Percentiles rank a stretch among this genome's conserved stretches.
Conservation (phyloP, 2,329 filamentous ascomycete species). For the Neocatenulostroma microsporum region DNA sequence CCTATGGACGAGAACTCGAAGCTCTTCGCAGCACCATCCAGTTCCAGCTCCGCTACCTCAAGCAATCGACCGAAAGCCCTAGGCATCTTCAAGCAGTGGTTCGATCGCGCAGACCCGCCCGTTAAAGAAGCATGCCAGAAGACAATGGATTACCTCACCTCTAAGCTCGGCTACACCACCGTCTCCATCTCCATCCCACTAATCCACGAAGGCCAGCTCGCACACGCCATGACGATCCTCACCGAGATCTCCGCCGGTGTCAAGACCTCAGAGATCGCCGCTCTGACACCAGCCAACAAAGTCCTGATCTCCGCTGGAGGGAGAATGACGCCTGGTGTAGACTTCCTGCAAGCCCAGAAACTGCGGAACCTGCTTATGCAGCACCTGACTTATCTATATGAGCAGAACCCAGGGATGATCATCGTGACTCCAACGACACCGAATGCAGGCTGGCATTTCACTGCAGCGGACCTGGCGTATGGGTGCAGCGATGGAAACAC, state of each 20-base stretch:
- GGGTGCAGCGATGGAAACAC: conserved; percentile 68
- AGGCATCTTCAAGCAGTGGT: conserved; percentile 62
- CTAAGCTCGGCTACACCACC: conserved; percentile 45
- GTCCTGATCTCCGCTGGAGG: conserved; percentile 59
- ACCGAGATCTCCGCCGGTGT: conserved; percentile 55
- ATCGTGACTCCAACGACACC: conserved; percentile 74
- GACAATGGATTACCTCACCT: conserved; percentile 52
- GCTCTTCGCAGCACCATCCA: conserved; percentile 46
- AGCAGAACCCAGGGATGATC: conserved; percentile 63
- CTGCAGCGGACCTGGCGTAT: conserved; percentile 43
- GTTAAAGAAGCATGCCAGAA: conserved; percentile 57
- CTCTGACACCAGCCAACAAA: conserved; percentile 60
- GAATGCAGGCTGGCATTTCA: conserved; percentile 63
- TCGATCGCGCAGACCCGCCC: conserved; percentile 57
- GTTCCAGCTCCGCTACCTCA: conserved; percentile 17
- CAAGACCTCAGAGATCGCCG: conserved; percentile 38
- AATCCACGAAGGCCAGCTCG: conserved; percentile 62
- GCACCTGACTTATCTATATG: conserved; percentile 65
- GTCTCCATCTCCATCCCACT: conserved; percentile 60
- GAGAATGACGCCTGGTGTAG: conserved; percentile 57
- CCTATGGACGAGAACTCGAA: conserved; percentile 54
- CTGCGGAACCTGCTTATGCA: conserved; percentile 70
- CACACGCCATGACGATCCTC: conserved; percentile 71
- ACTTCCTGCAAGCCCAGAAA: conserved; percentile 65
- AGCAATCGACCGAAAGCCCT: conserved; percentile 48